phyloP scores from a whole-genome alignment of 345 rosid species.

The Eucalyptus erythrocorys region DNA sequence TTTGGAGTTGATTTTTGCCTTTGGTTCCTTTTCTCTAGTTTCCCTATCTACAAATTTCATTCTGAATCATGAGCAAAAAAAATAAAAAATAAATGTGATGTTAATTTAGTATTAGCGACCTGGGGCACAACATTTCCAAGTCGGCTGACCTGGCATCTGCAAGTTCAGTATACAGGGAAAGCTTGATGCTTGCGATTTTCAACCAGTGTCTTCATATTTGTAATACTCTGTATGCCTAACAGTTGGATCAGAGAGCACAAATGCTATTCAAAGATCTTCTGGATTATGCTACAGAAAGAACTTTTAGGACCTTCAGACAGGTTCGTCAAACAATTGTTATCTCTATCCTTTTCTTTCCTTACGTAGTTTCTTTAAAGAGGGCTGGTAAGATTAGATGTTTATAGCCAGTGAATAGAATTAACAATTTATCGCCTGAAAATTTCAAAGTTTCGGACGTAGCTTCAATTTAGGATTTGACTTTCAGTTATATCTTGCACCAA shows the following conservation, averaged over 20 bases:
- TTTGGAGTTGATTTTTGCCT: neutral
- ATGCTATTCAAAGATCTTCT: slow-evolving; percentile 32
- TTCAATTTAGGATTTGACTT: neutral
- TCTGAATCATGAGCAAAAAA: neutral
- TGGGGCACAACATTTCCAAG: neutral
- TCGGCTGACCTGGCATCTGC: neutral
- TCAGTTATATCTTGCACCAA: neutral
- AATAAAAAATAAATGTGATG: neutral
- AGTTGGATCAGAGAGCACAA: slow-evolving; percentile 34
- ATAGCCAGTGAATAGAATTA: neutral
- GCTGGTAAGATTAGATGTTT: neutral
- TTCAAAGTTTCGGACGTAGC: neutral
- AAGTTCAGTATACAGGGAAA: neutral
- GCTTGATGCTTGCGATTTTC: neutral
- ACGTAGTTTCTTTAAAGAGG: neutral
- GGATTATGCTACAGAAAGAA: slow-evolving; percentile 25
- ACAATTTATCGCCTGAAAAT: neutral
- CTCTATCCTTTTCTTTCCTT: neutral
- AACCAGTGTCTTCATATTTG: neutral
- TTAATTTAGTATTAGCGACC: neutral
- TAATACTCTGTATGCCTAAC: neutral
- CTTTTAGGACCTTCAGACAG: slow-evolving; percentile 18
- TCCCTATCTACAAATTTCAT: neutral
- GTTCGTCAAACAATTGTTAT: neutral
- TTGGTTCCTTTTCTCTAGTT: neutral